These are phyloP conservation scores for Colletotrichum sp. DNA, from an alignment of 2,329 filamentous ascomycete genomes.

Conservation along the genomic window DNA sequence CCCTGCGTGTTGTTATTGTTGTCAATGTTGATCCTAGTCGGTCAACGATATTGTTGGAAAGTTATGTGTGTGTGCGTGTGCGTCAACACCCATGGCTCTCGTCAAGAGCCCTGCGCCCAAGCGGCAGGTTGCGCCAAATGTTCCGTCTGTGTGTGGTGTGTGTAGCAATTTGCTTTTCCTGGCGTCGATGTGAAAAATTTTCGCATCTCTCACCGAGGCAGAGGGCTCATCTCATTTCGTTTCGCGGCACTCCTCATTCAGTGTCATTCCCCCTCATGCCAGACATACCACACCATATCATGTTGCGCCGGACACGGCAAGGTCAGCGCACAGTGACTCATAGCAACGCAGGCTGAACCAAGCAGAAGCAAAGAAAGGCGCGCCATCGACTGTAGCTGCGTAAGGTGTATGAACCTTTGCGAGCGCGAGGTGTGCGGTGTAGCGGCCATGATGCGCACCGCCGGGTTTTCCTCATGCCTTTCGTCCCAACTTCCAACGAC, in stretches of 20 bases:
- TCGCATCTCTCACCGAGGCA: constrained; percentile 15
- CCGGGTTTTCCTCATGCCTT: background rate
- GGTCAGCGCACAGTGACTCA: constrained; percentile 16
- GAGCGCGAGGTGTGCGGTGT: constrained; percentile 5
- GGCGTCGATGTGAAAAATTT: constrained; percentile 17
- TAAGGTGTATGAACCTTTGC: background rate
- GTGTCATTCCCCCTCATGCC: constrained; percentile 12
- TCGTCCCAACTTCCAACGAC: constrained; percentile 17
- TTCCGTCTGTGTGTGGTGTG: background rate
- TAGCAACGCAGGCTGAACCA: background rate
- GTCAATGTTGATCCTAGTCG: background rate
- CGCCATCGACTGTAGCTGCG: background rate
- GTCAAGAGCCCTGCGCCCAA: constrained; percentile 4
- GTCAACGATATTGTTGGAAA: background rate
- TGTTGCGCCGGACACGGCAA: background rate
- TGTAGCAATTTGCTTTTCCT: constrained; percentile 19
- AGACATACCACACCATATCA: background rate
- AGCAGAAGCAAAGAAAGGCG: background rate
- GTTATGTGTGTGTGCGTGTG: background rate
- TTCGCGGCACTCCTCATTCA: constrained; percentile 1
- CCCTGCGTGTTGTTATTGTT: constrained; percentile 5
- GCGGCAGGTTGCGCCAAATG: constrained; percentile 12
- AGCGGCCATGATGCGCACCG: background rate
- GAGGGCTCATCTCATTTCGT: constrained; percentile 8
- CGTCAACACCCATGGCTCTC: background rate